Evolutionary conservation across 441 rosid species (phyloP).

Genomic region (Arabidopsis hybrid): DNA sequence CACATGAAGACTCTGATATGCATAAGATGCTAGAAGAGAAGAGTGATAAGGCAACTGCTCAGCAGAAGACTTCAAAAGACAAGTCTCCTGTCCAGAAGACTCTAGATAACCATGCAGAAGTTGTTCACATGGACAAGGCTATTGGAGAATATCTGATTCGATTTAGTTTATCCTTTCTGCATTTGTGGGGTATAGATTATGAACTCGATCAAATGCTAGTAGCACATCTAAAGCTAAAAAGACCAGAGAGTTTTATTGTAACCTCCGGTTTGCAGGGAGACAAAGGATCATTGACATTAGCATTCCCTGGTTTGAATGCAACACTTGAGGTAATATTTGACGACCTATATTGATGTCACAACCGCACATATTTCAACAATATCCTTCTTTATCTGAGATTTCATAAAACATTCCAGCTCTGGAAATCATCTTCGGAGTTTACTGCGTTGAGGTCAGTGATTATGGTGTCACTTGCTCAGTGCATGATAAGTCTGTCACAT

Average conservation of each 20-base stretch:
- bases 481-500: constrained; percentile 82
- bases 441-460: constrained; percentile 90
- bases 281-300: constrained; percentile 84
- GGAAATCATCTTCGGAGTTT: constrained; percentile 96
- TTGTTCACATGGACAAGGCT: constrained; percentile 56
- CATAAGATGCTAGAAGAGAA: constrained; percentile 49
- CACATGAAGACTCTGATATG: constrained; percentile 47
- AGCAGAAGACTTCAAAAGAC: constrained; percentile 43
- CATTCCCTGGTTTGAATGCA: constrained; percentile 74
- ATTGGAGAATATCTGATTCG: constrained; percentile 73
- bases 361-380: constrained; percentile 49
- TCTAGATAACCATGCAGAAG: constrained; percentile 47
- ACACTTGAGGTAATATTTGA: constrained; percentile 77
- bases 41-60: constrained; percentile 46
- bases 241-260: constrained; percentile 75
- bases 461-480: constrained; percentile 90
- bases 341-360: constrained; percentile 49
- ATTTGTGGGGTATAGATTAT: constrained; percentile 76
- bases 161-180: constrained; percentile 90
- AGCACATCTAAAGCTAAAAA: constrained; percentile 78
- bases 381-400: constrained; percentile 54
- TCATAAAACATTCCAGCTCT: constrained; percentile 72
- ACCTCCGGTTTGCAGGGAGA: constrained; percentile 92
- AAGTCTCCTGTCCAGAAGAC: constrained; percentile 47
- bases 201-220: constrained; percentile 81